Conservation (phyloP, 495 filamentous ascomycete species). For the Emericellopsis terricola region DNA sequence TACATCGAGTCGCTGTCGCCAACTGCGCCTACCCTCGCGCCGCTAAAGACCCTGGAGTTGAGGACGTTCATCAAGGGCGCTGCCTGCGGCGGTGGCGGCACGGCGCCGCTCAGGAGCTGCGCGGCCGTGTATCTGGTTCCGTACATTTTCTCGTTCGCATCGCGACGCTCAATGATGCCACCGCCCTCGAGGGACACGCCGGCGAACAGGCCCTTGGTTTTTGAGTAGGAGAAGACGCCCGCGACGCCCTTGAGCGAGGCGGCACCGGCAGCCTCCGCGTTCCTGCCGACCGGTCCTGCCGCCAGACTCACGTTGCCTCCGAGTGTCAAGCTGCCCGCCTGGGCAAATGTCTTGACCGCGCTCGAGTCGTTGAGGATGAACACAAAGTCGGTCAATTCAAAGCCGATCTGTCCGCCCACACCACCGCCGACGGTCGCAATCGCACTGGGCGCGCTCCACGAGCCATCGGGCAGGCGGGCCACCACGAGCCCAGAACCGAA, state of each 20-base stretch:
- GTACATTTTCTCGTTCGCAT: slow-evolving; percentile 95
- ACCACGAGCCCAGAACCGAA: slow-evolving; percentile 91
- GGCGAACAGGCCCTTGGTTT: slow-evolving; percentile 93
- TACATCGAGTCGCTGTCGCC: slow-evolving; percentile 53
- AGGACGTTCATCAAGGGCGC: slow-evolving; percentile 71
- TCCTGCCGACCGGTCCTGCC: slow-evolving; percentile 81
- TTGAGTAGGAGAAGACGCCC: slow-evolving; percentile 87
- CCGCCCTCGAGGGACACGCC: slow-evolving; percentile 88
- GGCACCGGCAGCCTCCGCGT: slow-evolving; percentile 90
- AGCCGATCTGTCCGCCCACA: slow-evolving; percentile 92
- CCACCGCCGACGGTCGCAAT: slow-evolving; percentile 83
- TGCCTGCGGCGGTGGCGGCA: slow-evolving; percentile 65
- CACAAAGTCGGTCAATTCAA: slow-evolving; percentile 96
- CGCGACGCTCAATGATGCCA: slow-evolving; percentile 77
- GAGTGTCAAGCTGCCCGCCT: slow-evolving; percentile 74
- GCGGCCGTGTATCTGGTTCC: slow-evolving; percentile 61
- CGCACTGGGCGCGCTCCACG: slow-evolving; percentile 87
- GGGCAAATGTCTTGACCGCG: slow-evolving; percentile 88
- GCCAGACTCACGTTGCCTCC: slow-evolving; percentile 95
- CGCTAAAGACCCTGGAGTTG: slow-evolving; percentile 67
- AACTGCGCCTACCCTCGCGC: slow-evolving; percentile 26
- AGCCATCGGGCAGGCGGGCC: slow-evolving; percentile 75
- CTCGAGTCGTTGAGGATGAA: slow-evolving; percentile 91
- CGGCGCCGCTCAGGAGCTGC: slow-evolving; percentile 59
- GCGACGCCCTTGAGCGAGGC: slow-evolving; percentile 80